Conservation (phyloP, 805 yeast species). For the Wickerhamiella lipophila region DNA sequence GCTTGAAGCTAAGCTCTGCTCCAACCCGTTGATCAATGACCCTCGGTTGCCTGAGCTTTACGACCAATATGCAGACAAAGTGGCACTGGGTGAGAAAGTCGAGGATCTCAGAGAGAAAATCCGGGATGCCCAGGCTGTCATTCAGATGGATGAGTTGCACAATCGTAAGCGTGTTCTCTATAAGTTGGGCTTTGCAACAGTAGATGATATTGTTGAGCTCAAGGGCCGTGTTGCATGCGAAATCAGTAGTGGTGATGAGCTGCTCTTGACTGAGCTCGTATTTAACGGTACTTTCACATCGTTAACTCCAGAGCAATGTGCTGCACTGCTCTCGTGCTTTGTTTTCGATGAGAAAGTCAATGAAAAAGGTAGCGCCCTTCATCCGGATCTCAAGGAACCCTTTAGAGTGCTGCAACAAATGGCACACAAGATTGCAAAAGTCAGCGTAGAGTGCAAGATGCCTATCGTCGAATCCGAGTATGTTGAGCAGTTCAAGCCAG, state of each 20-base stretch:
- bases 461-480: conserved; percentile 87
- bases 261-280: conserved; percentile 79
- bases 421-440: conserved; percentile 83
- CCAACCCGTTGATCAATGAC: conserved; percentile 46
- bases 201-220: conserved; percentile 79
- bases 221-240: conserved; percentile 98
- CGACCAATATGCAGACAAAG: conserved; percentile 51
- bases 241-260: conserved; percentile 68
- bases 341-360: conserved; percentile 94
- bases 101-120: conserved; percentile 52
- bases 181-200: conserved; percentile 79
- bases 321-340: conserved; percentile 83
- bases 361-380: conserved; percentile 58
- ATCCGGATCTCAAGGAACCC: conserved; percentile 88
- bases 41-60: conserved; percentile 50
- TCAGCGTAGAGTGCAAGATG: conserved; percentile 77
- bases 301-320: conserved; percentile 77
- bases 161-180: conserved; percentile 87
- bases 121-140: conserved; percentile 73
- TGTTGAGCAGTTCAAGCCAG: conserved; percentile 80
- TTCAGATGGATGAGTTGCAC: conserved; percentile 86
- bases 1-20: conserved; percentile 55
- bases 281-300: conserved; percentile 94
- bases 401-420: conserved; percentile 75
- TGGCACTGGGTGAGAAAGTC: conserved; percentile 46